Percentiles rank a stretch among this genome's conserved stretches.
phyloP scores from a whole-genome alignment of 345 rosid genomes.

The Iberis pinnata region DNA sequence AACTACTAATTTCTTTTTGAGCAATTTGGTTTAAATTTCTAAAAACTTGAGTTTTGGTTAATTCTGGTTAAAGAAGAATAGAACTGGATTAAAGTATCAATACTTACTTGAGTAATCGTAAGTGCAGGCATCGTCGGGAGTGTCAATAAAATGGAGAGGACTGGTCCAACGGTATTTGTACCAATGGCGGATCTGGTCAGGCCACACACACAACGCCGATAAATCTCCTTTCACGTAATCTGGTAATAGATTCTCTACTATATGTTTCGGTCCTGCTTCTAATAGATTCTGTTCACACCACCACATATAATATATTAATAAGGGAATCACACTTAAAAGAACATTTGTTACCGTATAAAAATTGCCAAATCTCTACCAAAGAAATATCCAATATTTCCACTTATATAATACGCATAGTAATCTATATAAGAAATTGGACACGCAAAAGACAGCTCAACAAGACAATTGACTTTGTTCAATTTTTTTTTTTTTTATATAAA shows the following conservation, averaged over 20 bases:
- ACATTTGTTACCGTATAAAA: constrained; percentile 12
- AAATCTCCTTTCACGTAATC: constrained; percentile 75
- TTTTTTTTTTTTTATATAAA: too few relatives aligned
- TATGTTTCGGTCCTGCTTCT: constrained; percentile 64
- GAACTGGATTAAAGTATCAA: too few relatives aligned
- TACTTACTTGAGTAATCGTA: constrained; percentile 75
- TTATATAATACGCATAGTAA: too few relatives aligned
- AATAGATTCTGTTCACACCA: constrained; percentile 41
- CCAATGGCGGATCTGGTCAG: constrained; percentile 59
- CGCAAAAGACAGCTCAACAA: too few relatives aligned
- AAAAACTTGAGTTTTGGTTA: background rate
- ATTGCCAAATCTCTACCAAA: background rate
- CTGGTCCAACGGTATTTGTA: constrained; percentile 73
- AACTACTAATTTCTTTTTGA: background rate
- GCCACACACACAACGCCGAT: constrained; percentile 80
- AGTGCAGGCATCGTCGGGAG: constrained; percentile 80
- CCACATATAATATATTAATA: background rate
- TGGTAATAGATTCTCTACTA: constrained; percentile 61
- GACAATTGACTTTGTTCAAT: too few relatives aligned
- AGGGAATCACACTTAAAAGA: background rate
- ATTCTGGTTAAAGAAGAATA: too few relatives aligned
- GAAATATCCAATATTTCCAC: too few relatives aligned
- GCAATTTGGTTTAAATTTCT: background rate
- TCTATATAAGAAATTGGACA: too few relatives aligned
- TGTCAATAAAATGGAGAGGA: constrained; percentile 73